Evolutionary conservation across 805 yeast species (phyloP).

Genomic region (Candida qinlingensis): DNA sequence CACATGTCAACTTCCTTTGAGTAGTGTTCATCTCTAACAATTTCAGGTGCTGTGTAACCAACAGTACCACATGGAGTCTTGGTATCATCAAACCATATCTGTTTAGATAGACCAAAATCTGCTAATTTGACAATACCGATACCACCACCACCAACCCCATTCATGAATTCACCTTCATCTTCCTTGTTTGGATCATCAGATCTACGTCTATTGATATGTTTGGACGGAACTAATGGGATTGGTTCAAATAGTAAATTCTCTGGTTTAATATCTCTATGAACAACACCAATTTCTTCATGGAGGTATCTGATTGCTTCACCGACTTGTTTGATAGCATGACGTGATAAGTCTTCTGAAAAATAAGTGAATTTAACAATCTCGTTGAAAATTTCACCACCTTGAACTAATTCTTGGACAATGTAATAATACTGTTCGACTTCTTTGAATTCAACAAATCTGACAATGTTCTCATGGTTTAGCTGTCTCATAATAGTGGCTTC

Average conservation of each 20-base stretch:
- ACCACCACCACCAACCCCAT: conserved; percentile 55
- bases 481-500: conserved; percentile 40
- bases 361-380: conserved; percentile 65
- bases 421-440: conserved; percentile 55
- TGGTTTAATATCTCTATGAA: conserved; percentile 94
- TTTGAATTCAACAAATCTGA: conserved; percentile 52
- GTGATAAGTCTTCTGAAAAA: conserved; percentile 49
- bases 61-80: conserved; percentile 76
- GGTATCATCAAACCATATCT: conserved; percentile 43
- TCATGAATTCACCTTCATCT: conserved; percentile 56
- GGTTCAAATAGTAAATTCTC: conserved; percentile 79
- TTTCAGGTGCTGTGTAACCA: conserved; percentile 73
- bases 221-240: conserved; percentile 17
- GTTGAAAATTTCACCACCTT: conserved; percentile 73
- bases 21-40: conserved; percentile 52
- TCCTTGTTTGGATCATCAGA: conserved; percentile 56
- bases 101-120: conserved; percentile 66
- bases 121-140: conserved; percentile 62
- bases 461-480: conserved; percentile 53
- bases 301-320: conserved; percentile 88
- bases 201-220: conserved; percentile 28
- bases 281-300: conserved; percentile 89
- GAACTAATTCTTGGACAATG: conserved; percentile 62
- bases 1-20: conserved; percentile 68
- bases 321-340: conserved; percentile 57